Evolutionary conservation across 495 filamentous ascomycete species (phyloP).

Genomic region (Aspergillus wentii): DNA sequence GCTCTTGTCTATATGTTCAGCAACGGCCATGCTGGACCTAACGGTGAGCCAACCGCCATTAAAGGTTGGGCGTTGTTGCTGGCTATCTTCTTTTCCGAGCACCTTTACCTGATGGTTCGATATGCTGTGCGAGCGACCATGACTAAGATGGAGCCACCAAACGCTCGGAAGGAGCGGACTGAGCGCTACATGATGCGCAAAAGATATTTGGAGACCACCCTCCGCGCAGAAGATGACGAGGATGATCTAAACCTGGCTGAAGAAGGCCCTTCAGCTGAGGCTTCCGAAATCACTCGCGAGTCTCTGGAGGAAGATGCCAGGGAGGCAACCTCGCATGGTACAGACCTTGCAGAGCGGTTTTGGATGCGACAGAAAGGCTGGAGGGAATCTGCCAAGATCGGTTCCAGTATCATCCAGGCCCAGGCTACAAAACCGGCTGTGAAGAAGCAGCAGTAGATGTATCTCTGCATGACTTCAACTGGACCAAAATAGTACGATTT

Average conservation of each 20-base stretch:
- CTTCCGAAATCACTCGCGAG: conserved; percentile 33
- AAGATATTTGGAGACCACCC: conserved; percentile 54
- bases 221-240: conserved; percentile 24
- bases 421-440: conserved; percentile 31
- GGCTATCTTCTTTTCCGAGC: conserved; percentile 83
- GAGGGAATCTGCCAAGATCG: conserved; percentile 55
- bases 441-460: conserved; percentile 56
- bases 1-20: conserved; percentile 87
- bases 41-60: conserved; percentile 56
- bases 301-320: conserved; percentile 67
- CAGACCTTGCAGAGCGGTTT: conserved; percentile 58
- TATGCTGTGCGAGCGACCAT: conserved; percentile 65
- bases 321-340: conserved; percentile 41
- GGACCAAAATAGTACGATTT: no score
- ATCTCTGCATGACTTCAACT: no score
- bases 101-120: conserved; percentile 72
- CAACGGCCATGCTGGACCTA: conserved; percentile 53
- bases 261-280: conserved; percentile 8
- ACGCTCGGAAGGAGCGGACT: conserved; percentile 71
- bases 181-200: conserved; percentile 73
- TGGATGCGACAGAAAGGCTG: conserved; percentile 64
- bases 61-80: conserved; percentile 76
- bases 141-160: conserved; percentile 76
- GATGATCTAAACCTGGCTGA: conserved; percentile 8
- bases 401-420: conserved; percentile 49